Base-by-base conservation (phyloP, 352 stramenopile genomes). In the Phytophthora brassicae region DNA sequence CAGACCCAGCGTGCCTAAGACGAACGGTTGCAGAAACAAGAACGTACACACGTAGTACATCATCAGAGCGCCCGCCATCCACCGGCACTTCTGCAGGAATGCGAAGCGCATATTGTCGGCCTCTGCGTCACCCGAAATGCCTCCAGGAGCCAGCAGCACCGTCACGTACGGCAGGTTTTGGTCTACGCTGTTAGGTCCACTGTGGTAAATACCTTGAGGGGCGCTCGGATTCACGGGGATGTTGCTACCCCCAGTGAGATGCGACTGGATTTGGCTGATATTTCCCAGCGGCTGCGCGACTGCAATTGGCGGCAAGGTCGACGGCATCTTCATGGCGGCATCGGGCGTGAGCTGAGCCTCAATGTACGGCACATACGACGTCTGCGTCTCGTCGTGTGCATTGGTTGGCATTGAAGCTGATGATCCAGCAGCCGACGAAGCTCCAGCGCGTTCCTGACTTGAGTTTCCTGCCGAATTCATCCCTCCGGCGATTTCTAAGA, bases 21-120 rank as follows among this genome's bases (percentile, higher is more conserved):
- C 57, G 50, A 90, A 88, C 24, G 83, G 83, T 62, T 92, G 83
- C 42, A 89, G 38, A 58, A 92, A 90, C 65, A 92, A 66, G 44
- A 89, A 84, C 35, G 83, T 89, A 20, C 49, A 69, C 13, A 77
- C 49, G 65, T 92, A 92, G 55, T 92, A 92, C 49, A 63, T 68
- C 43, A 92, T 70, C 71, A 92, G 83, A 49, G 79, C 66, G 41
- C 66, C 70, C 0, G 79, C 81, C 56, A 85, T 63, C 77, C 79
- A 85, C 13, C 81, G 75, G 14, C 75, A 88, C 46, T 75, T 76
- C 66, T 85, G 75, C 66, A 89, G 73, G 56, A 75, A 82, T 58
- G 77, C 61, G 45, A 90, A 89, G 33, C 68, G 73, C 60, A 72
- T 49, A 44, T 76, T 74, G 58, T 81, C 74, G 16, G 28, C 39